Evolutionary conservation across 148 eudicot genomes (phyloP), one percentile per base, ranked within the genome.

Genomic region (Silene latifolia): DNA sequence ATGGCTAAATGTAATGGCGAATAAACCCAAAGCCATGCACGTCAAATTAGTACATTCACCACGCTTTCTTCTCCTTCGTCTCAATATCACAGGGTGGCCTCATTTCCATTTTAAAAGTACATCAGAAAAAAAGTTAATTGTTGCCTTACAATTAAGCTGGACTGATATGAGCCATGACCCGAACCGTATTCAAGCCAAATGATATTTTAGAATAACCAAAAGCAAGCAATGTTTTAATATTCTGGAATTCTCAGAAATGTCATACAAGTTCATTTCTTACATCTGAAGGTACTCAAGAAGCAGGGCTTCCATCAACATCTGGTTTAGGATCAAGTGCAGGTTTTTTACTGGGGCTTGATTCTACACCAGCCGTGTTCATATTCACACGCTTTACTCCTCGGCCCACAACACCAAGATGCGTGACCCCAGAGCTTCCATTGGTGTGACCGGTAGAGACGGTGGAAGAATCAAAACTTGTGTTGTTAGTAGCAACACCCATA

Each of bases 401-500:
- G 56, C 98, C 97, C 42, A 94, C 98, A 17, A 92, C 92, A 17
- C 98, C 97, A 72, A 94, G 88, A 86, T 94, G 83, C 20, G 92
- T 94, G 51, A 91, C 89, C 60, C 80, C 89, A 47, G 87, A 53
- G 62, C 86, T 76, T n/a, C 90, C 92, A 77, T 85, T 91, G 24
- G 90, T 90, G 84, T 86, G 90, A 74, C 87, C 87, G 56, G 93
- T 84, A 23, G 92, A 86, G 69, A 84, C 83, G 11, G 94, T 82
- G 70, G 92, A 87, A 63, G 90, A 86, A 46, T 87, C 93, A 7
- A 80, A 72, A 79, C 74, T 77, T 25, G 84, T 85, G 58, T 78
- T 75, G 72, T 74, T 77, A 68, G 77, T 79, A 19, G 77, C 85
- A 54, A 64, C 60, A 70, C 83, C 96, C 53, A 87, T 56, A 76